Evolutionary conservation across 208 protist species (phyloP).

Genomic region (Trypanosoma boissoni): DNA sequence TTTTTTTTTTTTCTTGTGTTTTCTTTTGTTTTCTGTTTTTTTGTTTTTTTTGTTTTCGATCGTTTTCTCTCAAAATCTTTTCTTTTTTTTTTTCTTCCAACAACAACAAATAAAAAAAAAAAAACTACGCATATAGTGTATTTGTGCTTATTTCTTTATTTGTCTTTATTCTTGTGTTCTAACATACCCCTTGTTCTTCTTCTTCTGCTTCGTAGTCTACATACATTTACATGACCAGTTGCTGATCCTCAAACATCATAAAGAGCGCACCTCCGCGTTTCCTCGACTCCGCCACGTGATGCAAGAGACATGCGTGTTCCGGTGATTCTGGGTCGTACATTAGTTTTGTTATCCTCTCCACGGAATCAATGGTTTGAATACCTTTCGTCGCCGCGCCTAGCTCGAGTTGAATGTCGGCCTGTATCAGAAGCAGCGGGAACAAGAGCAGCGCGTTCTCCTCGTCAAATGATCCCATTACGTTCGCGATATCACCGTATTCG

Average conservation of each 20-base stretch:
- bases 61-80: constrained; percentile 4
- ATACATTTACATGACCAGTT: background rate
- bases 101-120: background rate
- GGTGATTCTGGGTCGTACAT: constrained; percentile 25
- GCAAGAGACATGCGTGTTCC: constrained; percentile 24
- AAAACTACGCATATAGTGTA: no score
- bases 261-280: constrained; percentile 24
- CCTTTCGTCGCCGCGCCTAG: constrained; percentile 29
- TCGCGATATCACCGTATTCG: constrained; percentile 22
- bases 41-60: constrained; percentile 24
- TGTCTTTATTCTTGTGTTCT: constrained; percentile 1
- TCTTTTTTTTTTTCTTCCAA: constrained; percentile 5
- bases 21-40: background rate
- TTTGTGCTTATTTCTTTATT: background rate
- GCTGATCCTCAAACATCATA: constrained; percentile 34
- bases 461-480: constrained; percentile 18
- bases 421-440: constrained; percentile 22
- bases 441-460: constrained; percentile 29
- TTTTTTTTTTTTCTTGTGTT: constrained; percentile 11
- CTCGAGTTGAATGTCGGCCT: constrained; percentile 25
- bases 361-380: constrained; percentile 20
- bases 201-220: background rate
- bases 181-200: background rate
- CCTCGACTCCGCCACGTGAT: constrained; percentile 18
- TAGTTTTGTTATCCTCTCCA: constrained; percentile 20